Base-by-base conservation (phyloP, 768 basidiomycete genomes). In the Mycena floridula region DNA sequence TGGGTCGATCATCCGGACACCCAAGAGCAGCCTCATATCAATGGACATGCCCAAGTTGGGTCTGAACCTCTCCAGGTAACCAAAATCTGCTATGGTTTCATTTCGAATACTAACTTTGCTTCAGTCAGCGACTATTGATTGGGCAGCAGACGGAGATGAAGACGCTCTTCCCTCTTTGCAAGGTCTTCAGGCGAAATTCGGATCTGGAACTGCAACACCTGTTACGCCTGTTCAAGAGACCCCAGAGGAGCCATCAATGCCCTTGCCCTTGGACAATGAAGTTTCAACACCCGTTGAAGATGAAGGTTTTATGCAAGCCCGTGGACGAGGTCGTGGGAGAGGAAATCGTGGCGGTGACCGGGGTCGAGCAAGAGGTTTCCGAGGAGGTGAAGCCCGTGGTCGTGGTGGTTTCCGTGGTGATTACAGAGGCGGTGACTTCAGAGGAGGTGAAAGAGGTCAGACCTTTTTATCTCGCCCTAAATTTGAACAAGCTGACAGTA, bases 111-210 rank as follows among this genome's bases (percentile, higher is more conserved):
- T n/a, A n/a, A n/a, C n/a, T n/a, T n/a, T n/a, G n/a, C n/a, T n/a
- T n/a, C n/a, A n/a, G n/a, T n/a, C n/a, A n/a, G 32, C 32, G 15
- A 35, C 77, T 22, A 71, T 91, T 45, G 83, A 91, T 60, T 91
- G 89, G 89, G 85, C 89, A 13, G 81, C 79, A 32, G 86, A 89
- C 45, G 37, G 26, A n/a, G 85, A 88, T n/a, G 83, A 84, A 50
- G 77, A 71, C 15, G 86, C 76, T 5, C 75, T 91, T 13, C 89
- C 89, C n/a, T 70, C 85, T 1, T 83, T 92, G 41, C 80, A 80
- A 5, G 76, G 75, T 39, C 70, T 90, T 22, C 87, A 90, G 46
- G 83, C 84, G 37, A 79, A 77, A 51, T 89, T 90, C 55, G 84
- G 82, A 5, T 85, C 88, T 30, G 83, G 81, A 6, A 75, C 81